Conservation (phyloP, 129 eudicot genomes). For the Arctium minus region DNA sequence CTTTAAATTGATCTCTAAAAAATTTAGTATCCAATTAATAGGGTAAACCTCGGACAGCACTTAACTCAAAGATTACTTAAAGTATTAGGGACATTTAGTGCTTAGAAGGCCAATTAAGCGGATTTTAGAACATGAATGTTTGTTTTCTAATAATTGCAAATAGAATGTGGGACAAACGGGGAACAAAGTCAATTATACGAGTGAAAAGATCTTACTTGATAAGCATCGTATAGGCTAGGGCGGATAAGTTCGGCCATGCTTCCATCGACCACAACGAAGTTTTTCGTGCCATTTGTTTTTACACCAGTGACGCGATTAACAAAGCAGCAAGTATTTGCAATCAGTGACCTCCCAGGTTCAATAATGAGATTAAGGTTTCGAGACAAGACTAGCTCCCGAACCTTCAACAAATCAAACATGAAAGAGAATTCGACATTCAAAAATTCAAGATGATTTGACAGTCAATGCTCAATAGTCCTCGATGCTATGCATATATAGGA, state of each 20-base stretch:
- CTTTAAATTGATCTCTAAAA: no score
- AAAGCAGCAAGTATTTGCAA: constrained; percentile 94
- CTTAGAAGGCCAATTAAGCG: no score
- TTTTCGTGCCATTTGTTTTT: constrained; percentile 74
- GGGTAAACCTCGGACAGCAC: no score
- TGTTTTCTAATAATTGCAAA: background rate
- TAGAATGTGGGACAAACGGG: background rate
- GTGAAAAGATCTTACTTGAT: constrained; percentile 52
- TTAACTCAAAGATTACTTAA: no score
- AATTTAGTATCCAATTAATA: no score
- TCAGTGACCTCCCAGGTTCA: constrained; percentile 88
- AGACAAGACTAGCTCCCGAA: constrained; percentile 71
- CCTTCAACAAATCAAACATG: constrained; percentile 46
- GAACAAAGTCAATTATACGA: background rate
- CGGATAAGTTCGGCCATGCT: constrained; percentile 98
- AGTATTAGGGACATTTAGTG: background rate
- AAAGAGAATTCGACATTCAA: background rate
- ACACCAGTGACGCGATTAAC: constrained; percentile 94
- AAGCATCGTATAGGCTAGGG: constrained; percentile 85
- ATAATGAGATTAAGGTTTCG: constrained; percentile 81
- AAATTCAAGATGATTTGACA: background rate
- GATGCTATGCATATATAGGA: no score
- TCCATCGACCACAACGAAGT: constrained; percentile 76
- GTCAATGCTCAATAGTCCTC: no score
- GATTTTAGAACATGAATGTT: background rate